Base-by-base conservation (phyloP, 805 yeast genomes). In the Zygotorulaspora chibaensis region DNA sequence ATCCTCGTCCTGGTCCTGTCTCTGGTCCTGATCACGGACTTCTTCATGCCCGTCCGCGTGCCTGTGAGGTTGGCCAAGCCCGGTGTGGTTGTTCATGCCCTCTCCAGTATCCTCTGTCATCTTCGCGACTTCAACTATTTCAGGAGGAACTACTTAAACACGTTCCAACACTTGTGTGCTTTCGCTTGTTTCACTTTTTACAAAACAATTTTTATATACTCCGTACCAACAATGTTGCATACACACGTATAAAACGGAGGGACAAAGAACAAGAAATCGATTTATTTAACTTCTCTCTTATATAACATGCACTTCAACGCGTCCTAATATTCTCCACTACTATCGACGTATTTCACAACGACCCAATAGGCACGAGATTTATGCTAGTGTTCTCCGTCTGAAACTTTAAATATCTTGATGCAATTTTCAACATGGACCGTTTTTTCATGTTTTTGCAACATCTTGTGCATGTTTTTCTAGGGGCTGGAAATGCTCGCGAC, bases 1-100 rank as follows among this genome's bases (percentile, higher is more conserved):
- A 30, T 40, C 35, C 41, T 40, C 30, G 12, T n/a, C 13, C 20
- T 33, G 15, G 34, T 42, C 39, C 38, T 43, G 39, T 11, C 18
- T 13, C 38, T 6, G 18, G 15, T 18, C 30, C 36, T 13, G 28
- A 23, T 13, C 26, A 20, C 18, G 38, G 28, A 13, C 29, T 20
- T 15, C n/a, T 17, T 23, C 31, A 30, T 29, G 39, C 29, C 20
- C 39, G 8, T 23, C 30, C 40, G 13, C 12, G 20, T 17, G 12
- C 20, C 12, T n/a, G 12, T 33, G 18, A n/a, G n/a, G 8, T 16
- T 33, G 36, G 5, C 20, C 9, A 3, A n/a, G 20, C 20, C 25
- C 25, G 7, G 16, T 16, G 12, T 33, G 20, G 20, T 7, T 16
- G 12, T 20, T 5, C 9, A 17, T 4, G 20, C 7, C 20, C 18